These are phyloP conservation scores for Hymenoscyphus occultus DNA, from an alignment of 2,329 filamentous ascomycete species.

Conservation along the genomic window DNA sequence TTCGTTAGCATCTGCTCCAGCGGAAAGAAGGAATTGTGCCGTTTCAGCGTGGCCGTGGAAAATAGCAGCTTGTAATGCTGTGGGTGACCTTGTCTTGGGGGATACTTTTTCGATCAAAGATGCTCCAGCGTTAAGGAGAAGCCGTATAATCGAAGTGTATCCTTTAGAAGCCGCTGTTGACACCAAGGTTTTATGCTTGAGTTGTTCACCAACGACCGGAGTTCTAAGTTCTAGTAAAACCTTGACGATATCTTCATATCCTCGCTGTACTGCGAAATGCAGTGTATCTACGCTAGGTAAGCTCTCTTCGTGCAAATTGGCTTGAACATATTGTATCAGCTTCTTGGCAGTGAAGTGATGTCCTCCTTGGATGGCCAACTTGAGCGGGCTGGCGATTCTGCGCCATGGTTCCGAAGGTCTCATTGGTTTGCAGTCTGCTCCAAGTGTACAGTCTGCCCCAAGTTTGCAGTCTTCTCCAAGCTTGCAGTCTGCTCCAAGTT, in stretches of 20 bases:
- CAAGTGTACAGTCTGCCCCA: too few species aligned
- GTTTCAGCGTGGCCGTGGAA: not conserved
- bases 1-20: not conserved
- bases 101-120: not conserved
- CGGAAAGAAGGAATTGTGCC: not conserved
- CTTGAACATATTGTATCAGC: not conserved
- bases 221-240: not conserved
- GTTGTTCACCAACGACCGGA: not conserved
- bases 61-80: not conserved
- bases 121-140: not conserved
- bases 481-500: too few species aligned
- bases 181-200: not conserved
- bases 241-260: not conserved
- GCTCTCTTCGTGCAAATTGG: not conserved
- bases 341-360: not conserved
- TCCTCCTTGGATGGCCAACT: not conserved
- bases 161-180: not conserved
- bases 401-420: not conserved
- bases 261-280: not conserved
- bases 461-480: not conserved
- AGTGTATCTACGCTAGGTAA: not conserved
- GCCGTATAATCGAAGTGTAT: not conserved
- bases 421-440: not conserved
- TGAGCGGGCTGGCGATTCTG: not conserved
- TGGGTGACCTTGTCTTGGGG: not conserved